Base-by-base conservation (phyloP, 2,329 filamentous ascomycete species). In the Teratosphaeria destructans region DNA sequence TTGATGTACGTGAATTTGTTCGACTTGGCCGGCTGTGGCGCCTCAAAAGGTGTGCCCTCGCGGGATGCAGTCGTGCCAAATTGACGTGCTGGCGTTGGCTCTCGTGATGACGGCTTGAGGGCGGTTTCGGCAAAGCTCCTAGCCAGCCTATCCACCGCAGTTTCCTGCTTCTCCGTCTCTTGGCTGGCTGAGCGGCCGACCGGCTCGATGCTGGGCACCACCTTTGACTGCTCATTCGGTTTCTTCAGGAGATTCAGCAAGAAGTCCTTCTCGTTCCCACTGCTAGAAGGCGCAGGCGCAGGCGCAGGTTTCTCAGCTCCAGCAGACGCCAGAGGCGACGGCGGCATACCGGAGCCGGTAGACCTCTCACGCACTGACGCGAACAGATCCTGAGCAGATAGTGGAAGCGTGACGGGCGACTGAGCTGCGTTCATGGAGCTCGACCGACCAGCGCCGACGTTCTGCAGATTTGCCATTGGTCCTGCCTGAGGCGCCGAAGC, bases 171-270 rank as follows among this genome's bases (percentile, higher is more conserved):
- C n/a, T 58, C 56, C n/a, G 47, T 58, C 14, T 59, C 57, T 34
- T 56, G 58, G 34, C 34, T 54, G 34, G 62, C 56, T 34, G 61
- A 49, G 26, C 11, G 56, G 39, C 55, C 61, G n/a, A 57, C 52
- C 27, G 47, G 26, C 57, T 57, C 55, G 27, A 34, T 56, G 57
- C 27, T 23, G 54, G 62, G 61, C 11, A 57, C 76, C 74, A 67
- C 74, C 61, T 73, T 73, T 19, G 43, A n/a, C 60, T 70, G 57
- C 39, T 59, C 37, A 37, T 67, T 69, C 14, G 74, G 85, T 55
- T 88, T 86, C 69, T 91, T 94, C 64, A 99, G 82, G 60, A 97
- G 80, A 67, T 90, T 88, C 63, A 97, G 84, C 55, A 99, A 80
- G 70, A 94, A 89, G 64, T 93, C 86, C 73, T 95, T 89, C 4